Evolutionary conservation across 805 yeast genomes (phyloP).

Genomic region (Kuraishia hungarica): DNA sequence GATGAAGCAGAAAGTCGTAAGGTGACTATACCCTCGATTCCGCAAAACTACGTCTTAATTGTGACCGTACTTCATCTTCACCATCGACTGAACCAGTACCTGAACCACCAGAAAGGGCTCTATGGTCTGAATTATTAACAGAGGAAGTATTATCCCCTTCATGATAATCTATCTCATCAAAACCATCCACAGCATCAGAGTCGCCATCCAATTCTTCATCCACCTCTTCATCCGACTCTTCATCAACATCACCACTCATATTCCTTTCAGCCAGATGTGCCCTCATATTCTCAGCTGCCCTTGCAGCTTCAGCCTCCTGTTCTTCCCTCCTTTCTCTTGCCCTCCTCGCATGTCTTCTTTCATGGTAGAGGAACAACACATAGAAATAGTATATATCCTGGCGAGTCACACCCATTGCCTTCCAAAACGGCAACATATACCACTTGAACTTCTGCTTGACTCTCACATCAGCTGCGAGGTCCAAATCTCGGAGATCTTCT

Average conservation of each 20-base stretch:
- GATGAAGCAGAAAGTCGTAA: not conserved
- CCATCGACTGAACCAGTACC: not conserved
- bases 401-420: slow-evolving; percentile 43
- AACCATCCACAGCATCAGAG: not conserved
- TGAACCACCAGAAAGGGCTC: not conserved
- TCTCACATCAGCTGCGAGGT: slow-evolving; percentile 31
- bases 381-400: slow-evolving; percentile 44
- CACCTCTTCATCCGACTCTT: too few relatives aligned
- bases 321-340: slow-evolving; percentile 2
- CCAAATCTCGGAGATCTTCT: slow-evolving; percentile 34
- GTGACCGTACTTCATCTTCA: not conserved
- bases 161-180: not conserved
- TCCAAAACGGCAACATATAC: slow-evolving; percentile 36
- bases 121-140: not conserved
- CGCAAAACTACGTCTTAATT: not conserved
- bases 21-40: not conserved
- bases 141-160: not conserved
- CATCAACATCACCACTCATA: too few relatives aligned
- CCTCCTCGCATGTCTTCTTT: slow-evolving; percentile 15
- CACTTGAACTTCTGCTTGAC: slow-evolving; percentile 21
- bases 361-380: slow-evolving; percentile 28
- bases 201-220: too few relatives aligned
- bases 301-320: not conserved
- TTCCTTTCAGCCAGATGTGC: not conserved
- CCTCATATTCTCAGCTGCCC: slow-evolving; percentile 2